A percentile compares a stretch with the other conserved stretches of the same genome.
Conservation (phyloP, 2,329 filamentous ascomycete species). For the Pyrenochaeta sp. region DNA sequence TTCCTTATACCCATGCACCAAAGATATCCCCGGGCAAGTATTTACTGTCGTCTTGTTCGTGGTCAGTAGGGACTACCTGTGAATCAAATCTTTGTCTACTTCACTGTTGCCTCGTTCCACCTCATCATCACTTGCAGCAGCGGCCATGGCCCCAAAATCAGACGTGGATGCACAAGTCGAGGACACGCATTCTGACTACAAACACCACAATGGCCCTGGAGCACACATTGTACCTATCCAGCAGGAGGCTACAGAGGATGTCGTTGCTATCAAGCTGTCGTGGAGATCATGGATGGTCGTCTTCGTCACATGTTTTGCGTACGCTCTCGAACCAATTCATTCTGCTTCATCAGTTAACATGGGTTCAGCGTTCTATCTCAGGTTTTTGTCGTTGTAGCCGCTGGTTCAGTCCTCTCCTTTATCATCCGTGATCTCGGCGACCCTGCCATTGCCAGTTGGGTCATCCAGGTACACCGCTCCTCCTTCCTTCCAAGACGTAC, state of each 20-base stretch:
- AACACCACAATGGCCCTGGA: constrained; percentile 11
- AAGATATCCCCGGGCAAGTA: constrained; percentile 5
- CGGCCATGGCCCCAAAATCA: constrained; percentile 30
- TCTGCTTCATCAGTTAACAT: constrained; percentile 4
- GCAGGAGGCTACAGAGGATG: constrained; percentile 37
- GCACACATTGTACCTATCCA: constrained; percentile 34
- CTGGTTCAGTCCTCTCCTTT: constrained; percentile 64
- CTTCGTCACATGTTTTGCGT: constrained; percentile 59
- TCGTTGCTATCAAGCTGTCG: constrained; percentile 56
- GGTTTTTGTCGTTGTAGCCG: constrained; percentile 64
- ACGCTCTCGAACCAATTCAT: constrained; percentile 15
- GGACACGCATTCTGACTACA: constrained; percentile 10
- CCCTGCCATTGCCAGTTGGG: constrained; percentile 60
- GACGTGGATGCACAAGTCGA: too few species aligned
- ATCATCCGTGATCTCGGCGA: constrained; percentile 63
- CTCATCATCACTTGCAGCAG: too few species aligned
- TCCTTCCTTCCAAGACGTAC: too few species aligned
- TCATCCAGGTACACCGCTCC: constrained; percentile 56
- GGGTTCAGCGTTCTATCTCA: constrained; percentile 56
- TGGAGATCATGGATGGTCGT: constrained; percentile 64
- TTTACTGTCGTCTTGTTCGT: too few species aligned
- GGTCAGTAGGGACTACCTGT: too few species aligned
- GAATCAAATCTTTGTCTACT: constrained; percentile 1
- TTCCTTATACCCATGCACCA: constrained; percentile 1
- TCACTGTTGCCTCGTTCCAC: too few species aligned